These are phyloP conservation scores for Avena eriantha DNA, from an alignment of 176 grass and related monocot species.

Conservation along the genomic window DNA sequence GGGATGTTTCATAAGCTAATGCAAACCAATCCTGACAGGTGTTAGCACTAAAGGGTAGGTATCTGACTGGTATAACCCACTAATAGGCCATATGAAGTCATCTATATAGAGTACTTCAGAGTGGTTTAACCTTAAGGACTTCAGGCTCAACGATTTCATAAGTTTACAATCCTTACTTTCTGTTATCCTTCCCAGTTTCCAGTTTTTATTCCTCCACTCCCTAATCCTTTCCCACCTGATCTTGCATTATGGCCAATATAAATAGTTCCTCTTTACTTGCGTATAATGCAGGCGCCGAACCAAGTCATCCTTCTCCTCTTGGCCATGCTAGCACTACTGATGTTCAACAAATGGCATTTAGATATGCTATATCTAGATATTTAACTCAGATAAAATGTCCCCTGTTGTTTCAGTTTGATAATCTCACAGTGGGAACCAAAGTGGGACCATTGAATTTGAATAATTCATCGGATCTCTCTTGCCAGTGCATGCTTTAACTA, in stretches of 20 bases:
- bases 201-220: not conserved
- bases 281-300: not conserved
- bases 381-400: not conserved
- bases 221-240: not conserved
- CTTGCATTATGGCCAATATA: not conserved
- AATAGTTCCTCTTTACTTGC: not conserved
- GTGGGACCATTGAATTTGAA: not conserved
- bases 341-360: not conserved
- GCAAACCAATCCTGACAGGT: conserved; percentile 13
- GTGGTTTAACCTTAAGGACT: not conserved
- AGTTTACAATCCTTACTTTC: not conserved
- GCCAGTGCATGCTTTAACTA: no score
- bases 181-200: not conserved
- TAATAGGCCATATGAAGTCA: not conserved
- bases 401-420: not conserved
- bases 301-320: not conserved
- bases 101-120: not conserved
- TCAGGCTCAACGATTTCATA: conserved; percentile 7
- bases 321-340: not conserved
- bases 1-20: conserved; percentile 18
- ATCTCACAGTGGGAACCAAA: not conserved
- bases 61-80: conserved; percentile 23
- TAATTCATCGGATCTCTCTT: not conserved
- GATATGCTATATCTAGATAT: not conserved
- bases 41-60: conserved; percentile 7